Evolutionary conservation across 176 grass and related monocot genomes (phyloP).

Genomic region (Cymbopogon citratus): DNA sequence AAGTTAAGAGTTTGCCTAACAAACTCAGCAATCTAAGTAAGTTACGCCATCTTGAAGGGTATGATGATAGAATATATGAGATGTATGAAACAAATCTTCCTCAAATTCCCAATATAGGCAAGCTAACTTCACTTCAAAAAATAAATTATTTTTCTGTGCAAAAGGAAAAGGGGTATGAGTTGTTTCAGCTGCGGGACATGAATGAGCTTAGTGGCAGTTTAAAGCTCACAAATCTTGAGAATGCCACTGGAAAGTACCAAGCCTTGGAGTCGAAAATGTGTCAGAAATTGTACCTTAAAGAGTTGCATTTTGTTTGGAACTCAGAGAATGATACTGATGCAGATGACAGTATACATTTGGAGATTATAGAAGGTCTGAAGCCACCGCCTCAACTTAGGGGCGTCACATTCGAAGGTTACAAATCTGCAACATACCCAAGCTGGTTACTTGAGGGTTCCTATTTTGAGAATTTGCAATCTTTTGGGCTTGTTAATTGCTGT

Average conservation of each 20-base stretch:
- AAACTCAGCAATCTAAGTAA: background rate
- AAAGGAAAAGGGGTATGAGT: conserved; percentile 7
- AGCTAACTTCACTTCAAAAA: background rate
- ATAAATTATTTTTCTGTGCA: background rate
- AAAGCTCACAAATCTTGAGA: background rate
- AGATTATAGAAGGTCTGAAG: background rate
- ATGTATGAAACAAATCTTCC: background rate
- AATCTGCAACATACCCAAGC: background rate
- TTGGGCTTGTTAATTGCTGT: background rate
- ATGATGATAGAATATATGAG: background rate
- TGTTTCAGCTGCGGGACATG: background rate
- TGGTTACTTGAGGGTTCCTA: background rate
- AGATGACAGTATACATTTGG: background rate
- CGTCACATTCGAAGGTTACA: background rate
- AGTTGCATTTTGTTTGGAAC: background rate
- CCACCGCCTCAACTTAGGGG: background rate
- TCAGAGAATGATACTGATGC: fast-evolving
- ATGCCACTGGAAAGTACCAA: background rate
- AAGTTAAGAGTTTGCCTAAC: background rate
- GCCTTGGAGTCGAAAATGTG: background rate
- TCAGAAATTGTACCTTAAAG: background rate
- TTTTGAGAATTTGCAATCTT: background rate
- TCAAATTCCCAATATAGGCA: background rate
- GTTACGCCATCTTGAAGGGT: background rate
- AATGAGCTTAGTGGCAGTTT: background rate